Conservation (phyloP, 495 filamentous ascomycete species). For the Neurospora discreta region DNA sequence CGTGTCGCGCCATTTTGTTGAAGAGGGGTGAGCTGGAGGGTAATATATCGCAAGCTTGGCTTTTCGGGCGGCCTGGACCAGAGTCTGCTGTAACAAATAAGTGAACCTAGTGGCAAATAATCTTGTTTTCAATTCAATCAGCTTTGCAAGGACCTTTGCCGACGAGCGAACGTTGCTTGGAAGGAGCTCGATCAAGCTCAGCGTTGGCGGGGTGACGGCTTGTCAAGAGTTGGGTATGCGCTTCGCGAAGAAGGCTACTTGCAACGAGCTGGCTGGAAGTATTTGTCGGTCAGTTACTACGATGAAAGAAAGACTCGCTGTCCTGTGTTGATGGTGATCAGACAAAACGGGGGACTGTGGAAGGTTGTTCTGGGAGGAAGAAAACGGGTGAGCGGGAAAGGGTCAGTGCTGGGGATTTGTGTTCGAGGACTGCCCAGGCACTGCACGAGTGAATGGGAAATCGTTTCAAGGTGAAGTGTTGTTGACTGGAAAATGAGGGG, state of each 20-base stretch:
- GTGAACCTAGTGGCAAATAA: not conserved
- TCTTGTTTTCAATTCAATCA: not conserved
- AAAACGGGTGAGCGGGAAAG: not conserved
- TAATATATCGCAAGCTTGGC: not conserved
- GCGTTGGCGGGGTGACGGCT: not conserved
- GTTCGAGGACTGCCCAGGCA: not conserved
- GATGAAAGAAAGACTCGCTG: not conserved
- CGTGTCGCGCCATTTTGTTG: constrained; percentile 1
- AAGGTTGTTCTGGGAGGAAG: not conserved
- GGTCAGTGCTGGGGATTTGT: not conserved
- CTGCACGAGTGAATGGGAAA: not conserved
- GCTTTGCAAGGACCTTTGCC: not conserved
- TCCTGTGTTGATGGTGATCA: not conserved
- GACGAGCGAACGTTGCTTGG: not conserved
- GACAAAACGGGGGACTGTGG: not conserved
- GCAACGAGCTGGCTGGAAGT: not conserved
- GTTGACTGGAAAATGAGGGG: not conserved
- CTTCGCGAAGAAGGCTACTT: not conserved
- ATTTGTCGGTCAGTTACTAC: not conserved
- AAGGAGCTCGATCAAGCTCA: not conserved
- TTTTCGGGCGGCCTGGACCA: not conserved
- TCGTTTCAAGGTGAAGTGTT: not conserved
- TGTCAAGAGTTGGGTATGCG: not conserved
- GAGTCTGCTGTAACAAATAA: not conserved
- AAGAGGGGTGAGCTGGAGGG: not conserved